A percentile compares a stretch with the other conserved stretches of the same genome.
Conservation (phyloP, 2,329 filamentous ascomycete genomes). For the Colletotrichum brevisporum region DNA sequence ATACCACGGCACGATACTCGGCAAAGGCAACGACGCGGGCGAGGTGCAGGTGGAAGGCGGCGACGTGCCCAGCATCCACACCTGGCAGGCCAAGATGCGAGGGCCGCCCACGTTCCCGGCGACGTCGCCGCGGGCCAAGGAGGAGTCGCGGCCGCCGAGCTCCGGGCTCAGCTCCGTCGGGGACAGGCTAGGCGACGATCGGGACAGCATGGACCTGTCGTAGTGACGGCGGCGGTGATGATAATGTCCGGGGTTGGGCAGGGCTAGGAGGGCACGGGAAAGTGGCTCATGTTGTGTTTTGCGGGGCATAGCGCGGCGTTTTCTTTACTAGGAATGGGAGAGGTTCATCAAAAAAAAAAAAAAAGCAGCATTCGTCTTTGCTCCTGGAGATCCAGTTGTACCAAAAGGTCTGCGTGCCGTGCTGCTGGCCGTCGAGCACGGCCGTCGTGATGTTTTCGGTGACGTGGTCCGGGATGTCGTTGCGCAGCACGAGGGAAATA, state of each 20-base stretch:
- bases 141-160: conserved; percentile 62
- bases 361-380: conserved; percentile 46
- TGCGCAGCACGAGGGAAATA: conserved; percentile 77
- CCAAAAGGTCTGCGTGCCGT: conserved; percentile 80
- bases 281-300: conserved; percentile 25
- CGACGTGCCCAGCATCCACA: conserved; percentile 73
- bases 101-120: conserved; percentile 42
- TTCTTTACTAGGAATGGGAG: not conserved
- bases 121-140: conserved; percentile 39
- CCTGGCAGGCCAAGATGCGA: conserved; percentile 69
- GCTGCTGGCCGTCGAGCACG: conserved; percentile 73
- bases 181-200: conserved; percentile 59
- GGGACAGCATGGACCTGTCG: conserved; percentile 62
- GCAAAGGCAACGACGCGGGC: conserved; percentile 76
- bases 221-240: conserved; percentile 42
- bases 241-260: not conserved
- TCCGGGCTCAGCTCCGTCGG: conserved; percentile 71
- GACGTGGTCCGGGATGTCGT: conserved; percentile 71
- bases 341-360: not conserved
- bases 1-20: conserved; percentile 87
- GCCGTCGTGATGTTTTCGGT: conserved; percentile 70
- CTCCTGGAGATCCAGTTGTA: conserved; percentile 80
- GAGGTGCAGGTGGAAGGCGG: conserved; percentile 86
- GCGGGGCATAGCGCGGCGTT: conserved; percentile 42
- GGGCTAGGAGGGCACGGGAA: not conserved